Base-by-base conservation (phyloP, 305 asterid species). In the Plantago coronopus region DNA sequence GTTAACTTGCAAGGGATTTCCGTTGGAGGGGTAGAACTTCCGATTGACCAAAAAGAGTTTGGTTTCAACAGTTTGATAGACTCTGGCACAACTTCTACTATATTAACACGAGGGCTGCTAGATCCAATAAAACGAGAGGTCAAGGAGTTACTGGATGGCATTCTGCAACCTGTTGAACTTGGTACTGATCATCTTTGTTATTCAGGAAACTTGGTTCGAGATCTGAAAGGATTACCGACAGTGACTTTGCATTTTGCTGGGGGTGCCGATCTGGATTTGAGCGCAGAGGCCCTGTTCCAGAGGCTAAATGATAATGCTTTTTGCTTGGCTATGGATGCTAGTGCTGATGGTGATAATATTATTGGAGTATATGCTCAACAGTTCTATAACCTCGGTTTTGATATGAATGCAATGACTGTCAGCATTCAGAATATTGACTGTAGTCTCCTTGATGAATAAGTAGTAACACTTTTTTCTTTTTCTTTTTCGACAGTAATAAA, bases 351-450 rank as follows among this genome's bases (percentile, higher is more conserved):
- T 1, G 1, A 14, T 0, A 53, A 56, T 57, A 17, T 61, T 14
- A 60, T 69, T 19, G 75, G 78, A 14, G 12, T 66, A 3, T 15
- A 18, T 5, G 71, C 74, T 4, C 78, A 68, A 49, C 78, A 73
- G 46, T 59, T 51, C 31, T 55, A 54, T 38, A 73, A 73, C 31
- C n/a, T 73, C 19, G 78, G 78, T 2, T 64, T 63, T 17, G 68
- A 73, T 38, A 47, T 73, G 54, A 42, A 54, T 19, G 59, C 54
- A 0, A 40, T n/a, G 56, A 57, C 16, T 43, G 60, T 68, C 19
- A 63, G 27, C 31, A 67, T 73, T 42, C 54, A 54, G 34, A 48
- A 45, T 1, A 68, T 55, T 1, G 72, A 57, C 13, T 69, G 70
- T 51, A 43, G 54, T 12, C 51, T 63, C 1, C 63, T 34, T 12